phyloP scores from a whole-genome alignment of 306 rosid genomes.

The Vicia villosa region DNA sequence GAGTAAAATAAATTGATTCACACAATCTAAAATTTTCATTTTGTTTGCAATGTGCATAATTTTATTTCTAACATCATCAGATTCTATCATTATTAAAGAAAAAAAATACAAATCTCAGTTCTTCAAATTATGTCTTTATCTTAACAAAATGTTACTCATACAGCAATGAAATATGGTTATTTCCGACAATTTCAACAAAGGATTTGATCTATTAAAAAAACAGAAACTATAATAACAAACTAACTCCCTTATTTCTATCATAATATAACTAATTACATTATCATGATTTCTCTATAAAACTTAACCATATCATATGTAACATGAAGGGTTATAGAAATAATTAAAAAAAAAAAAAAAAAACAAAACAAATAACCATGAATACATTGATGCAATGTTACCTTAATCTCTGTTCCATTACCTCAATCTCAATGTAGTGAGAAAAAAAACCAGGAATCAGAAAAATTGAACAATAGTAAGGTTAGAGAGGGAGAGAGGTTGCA shows the following conservation, averaged over 20 bases:
- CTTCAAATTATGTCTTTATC: not conserved
- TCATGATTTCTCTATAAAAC: not conserved
- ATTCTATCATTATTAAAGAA: not conserved
- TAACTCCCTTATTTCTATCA: not conserved
- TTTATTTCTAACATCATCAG: not conserved
- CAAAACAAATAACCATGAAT: too few relatives aligned
- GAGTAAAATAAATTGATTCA: not conserved
- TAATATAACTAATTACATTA: not conserved
- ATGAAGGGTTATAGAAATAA: not conserved
- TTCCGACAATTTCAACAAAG: constrained; percentile 2
- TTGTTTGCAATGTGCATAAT: not conserved
- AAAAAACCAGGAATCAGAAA: constrained; percentile 12
- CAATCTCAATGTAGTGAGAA: not conserved
- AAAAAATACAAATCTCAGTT: too few relatives aligned
- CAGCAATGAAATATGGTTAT: not conserved
- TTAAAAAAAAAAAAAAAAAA: too few relatives aligned
- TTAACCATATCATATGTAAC: not conserved
- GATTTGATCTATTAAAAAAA: not conserved
- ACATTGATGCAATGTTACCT: constrained; percentile 5
- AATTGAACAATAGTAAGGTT: constrained; percentile 5
- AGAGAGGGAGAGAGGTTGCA: not conserved
- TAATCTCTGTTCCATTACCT: not conserved
- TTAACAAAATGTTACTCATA: not conserved
- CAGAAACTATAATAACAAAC: not conserved
- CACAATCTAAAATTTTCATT: not conserved